Evolutionary conservation across 179 eudicot genomes (phyloP), one percentile per base, ranked within the genome.

Genomic region (Nepenthes alata): DNA sequence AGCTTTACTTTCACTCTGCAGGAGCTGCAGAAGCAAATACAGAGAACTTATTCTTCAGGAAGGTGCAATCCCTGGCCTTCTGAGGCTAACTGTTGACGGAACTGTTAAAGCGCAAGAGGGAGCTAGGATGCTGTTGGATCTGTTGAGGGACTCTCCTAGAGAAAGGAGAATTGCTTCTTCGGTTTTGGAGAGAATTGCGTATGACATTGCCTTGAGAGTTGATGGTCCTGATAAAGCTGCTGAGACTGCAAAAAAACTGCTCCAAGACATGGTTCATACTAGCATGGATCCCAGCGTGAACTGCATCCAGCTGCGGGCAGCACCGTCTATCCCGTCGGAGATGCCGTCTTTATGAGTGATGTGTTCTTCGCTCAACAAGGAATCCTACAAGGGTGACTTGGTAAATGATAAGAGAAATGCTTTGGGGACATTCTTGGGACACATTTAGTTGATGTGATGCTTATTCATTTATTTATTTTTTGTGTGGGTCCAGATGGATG

Each of bases 21-120:
- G 66, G 61, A 80, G 89, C 64, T 78, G 76, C 51, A 72, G 85
- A 36, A 68, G 57, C 56, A 87, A 82, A 69, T 87, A 82, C 59
- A 59, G 95, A 66, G 86, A 80, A 53, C 85, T 82, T 39, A 87
- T 87, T 59, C 80, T 87, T 4, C 73, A 75, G 37, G 90, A 84
- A 82, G 95, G 95, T 67, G 81, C 85, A 5, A 78, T 87, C 62
- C 95, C 95, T 0, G 95, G 95, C 37, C 87, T 87, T 55, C 58
- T 87, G 35, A 58, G 81, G n/a, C 48, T 87, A 56, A 87, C 95
- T 35, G 95, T 69, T 34, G 84, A 87, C 57, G 95, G 95, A 15
- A 82, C 90, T 35, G 57, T 67, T 11, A 72, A 76, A 57, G 81
- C 84, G 58, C 82, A 78, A 66, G 82, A 76, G 59, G 77, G 68